Evolutionary conservation across 2,329 filamentous ascomycete genomes (phyloP), one percentile per base, ranked within the genome.

Genomic region (Penicillium occitanis): DNA sequence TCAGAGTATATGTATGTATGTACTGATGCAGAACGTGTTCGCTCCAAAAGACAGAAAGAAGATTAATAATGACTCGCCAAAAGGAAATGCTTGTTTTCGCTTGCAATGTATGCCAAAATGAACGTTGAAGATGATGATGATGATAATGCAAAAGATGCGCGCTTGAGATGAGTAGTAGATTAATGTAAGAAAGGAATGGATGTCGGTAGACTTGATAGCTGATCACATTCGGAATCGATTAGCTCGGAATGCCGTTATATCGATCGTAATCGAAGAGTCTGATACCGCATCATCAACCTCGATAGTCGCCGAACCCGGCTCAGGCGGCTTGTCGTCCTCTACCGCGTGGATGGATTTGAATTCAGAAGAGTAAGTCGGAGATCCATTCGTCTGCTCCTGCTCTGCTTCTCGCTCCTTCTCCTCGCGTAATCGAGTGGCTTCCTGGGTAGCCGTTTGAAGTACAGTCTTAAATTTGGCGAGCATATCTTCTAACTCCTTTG

Each of bases 401-500:
- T 74, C 59, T n/a, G 67, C 46, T 61, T 71, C 67, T 3, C 70
- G 66, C 63, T 74, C 70, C 65, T 86, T 83, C 68, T 90, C 85
- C 14, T 81, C 80, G 64, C 81, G 74, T 22, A 88, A 75, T 28
- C 86, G 84, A 61, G 85, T 83, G 68, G 87, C 83, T 76, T 91
- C 88, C 61, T 83, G 83, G 50, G 82, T 82, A 17, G 89, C 87
- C 63, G 87, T 79, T 37, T 86, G 84, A 61, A 88, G 82, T 0
- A 92, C 87, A 64, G 89, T 84, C 8, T 79, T 79, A 51, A 96
- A 85, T 17, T 87, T 86, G 66, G 84, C 82, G 73, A 88, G 86
- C 63, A 93, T 90, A 57, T 87, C 89, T 30, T 83, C 82, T 46
- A 97, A 85, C 76, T 96, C 92, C 19, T 87, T 85, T n/a, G 83